These are phyloP conservation scores for Myriosclerotinia duriaeana DNA, from an alignment of 2,329 filamentous ascomycete species.

Conservation along the genomic window DNA sequence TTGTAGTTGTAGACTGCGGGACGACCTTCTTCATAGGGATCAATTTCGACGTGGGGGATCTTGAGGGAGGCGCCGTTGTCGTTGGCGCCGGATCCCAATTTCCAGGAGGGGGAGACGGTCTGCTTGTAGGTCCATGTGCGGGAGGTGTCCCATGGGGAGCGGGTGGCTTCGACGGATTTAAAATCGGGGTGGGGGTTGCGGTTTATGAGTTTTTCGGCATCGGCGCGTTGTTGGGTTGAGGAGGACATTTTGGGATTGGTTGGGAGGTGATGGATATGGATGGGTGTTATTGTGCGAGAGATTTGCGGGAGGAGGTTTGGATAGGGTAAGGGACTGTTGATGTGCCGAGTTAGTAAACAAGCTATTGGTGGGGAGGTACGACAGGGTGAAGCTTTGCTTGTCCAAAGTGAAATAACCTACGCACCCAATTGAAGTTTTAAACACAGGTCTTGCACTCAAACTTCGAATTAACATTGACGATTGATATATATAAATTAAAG, in stretches of 20 bases:
- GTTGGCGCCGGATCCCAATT: conserved; percentile 65
- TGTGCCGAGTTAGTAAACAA: neutral
- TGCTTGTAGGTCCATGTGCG: conserved; percentile 57
- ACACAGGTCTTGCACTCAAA: neutral
- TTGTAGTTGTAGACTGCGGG: conserved; percentile 80
- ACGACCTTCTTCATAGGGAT: conserved; percentile 73
- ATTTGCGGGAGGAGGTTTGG: neutral
- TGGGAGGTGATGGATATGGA: conserved; percentile 12
- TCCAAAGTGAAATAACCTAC: neutral
- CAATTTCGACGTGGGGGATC: conserved; percentile 68
- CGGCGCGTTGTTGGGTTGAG: conserved; percentile 24
- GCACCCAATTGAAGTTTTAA: neutral
- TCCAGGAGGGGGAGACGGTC: conserved; percentile 65
- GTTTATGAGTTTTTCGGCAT: conserved; percentile 44
- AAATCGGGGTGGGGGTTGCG: conserved; percentile 75
- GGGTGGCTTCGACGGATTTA: conserved; percentile 65
- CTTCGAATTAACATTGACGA: neutral
- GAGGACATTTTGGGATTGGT: conserved; percentile 28
- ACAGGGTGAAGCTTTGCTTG: neutral
- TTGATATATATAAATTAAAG: too few species aligned
- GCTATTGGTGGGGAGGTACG: neutral
- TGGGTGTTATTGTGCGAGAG: neutral
- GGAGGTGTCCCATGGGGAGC: conserved; percentile 57
- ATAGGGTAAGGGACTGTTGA: conserved; percentile 4
- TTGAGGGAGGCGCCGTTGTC: conserved; percentile 47